These are phyloP conservation scores for Leccinum fibrillosum DNA, from an alignment of 768 basidiomycete species.

Conservation along the genomic window DNA sequence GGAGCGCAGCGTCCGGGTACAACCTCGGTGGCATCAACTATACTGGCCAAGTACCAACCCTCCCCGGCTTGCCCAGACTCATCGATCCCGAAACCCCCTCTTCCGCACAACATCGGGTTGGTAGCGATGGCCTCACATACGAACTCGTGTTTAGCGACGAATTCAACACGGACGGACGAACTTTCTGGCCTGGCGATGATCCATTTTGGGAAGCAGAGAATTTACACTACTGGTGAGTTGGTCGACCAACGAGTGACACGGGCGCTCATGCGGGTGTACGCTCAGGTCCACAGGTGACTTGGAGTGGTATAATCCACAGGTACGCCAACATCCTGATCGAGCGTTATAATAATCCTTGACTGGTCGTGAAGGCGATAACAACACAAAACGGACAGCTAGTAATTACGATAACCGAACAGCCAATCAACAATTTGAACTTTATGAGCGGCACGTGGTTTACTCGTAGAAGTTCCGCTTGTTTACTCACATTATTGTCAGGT, in stretches of 20 bases:
- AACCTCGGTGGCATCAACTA: constrained; percentile 85
- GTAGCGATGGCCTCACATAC: constrained; percentile 75
- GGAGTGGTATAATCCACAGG: constrained; percentile 82
- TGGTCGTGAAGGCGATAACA: constrained; percentile 49
- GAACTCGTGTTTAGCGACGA: constrained; percentile 88
- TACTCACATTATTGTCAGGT: constrained; percentile 29
- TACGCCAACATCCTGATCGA: constrained; percentile 28
- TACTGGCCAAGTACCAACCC: constrained; percentile 80
- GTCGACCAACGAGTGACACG: background rate
- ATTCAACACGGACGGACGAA: constrained; percentile 71
- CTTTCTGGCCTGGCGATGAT: constrained; percentile 79
- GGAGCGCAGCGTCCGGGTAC: constrained; percentile 46
- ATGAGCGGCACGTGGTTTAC: constrained; percentile 54
- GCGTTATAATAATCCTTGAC: constrained; percentile 2
- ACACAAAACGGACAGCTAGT: constrained; percentile 77
- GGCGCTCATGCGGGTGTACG: constrained; percentile 6
- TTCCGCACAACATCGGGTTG: constrained; percentile 52
- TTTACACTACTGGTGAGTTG: constrained; percentile 71
- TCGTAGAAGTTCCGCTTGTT: background rate
- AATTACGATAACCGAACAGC: constrained; percentile 71
- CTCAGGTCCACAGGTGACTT: constrained; percentile 63
- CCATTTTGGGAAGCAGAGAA: constrained; percentile 85
- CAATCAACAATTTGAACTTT: constrained; percentile 80
- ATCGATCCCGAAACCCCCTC: constrained; percentile 78
- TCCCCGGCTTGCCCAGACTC: constrained; percentile 62